Conservation (phyloP, 1,284 basidiomycete genomes). For the Apiotrichum siamense region DNA sequence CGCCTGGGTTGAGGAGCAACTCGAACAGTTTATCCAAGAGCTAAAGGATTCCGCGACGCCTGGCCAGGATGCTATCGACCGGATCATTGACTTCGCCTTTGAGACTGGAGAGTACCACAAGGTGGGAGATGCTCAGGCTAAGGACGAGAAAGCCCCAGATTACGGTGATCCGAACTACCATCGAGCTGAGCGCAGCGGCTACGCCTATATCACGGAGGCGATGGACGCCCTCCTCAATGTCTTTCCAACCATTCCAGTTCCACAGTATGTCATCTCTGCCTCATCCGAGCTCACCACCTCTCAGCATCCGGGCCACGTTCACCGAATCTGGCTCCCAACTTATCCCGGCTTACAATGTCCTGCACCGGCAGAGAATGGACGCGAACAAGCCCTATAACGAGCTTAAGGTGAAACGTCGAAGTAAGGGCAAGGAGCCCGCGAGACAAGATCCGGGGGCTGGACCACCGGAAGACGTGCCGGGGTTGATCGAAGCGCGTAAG, state of each 20-base stretch:
- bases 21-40: conserved; percentile 2
- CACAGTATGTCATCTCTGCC: conserved; percentile 25
- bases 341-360: conserved; percentile 26
- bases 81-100: conserved; percentile 25
- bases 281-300: background rate
- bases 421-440: conserved; percentile 49
- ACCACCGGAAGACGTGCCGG: background rate
- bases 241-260: conserved; percentile 8
- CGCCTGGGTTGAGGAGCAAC: conserved; percentile 18
- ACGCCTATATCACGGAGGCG: background rate
- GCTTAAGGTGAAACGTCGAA: conserved; percentile 24
- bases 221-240: background rate
- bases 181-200: background rate
- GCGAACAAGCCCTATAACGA: conserved; percentile 24
- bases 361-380: conserved; percentile 13
- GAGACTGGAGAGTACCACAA: conserved; percentile 35
- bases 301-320: conserved; percentile 24
- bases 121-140: conserved; percentile 5
- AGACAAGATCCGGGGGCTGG: background rate
- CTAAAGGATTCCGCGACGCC: conserved; percentile 11
- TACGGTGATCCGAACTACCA: conserved; percentile 22
- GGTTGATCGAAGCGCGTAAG: background rate
- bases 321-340: conserved; percentile 11
- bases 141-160: conserved; percentile 2
- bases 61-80: conserved; percentile 12